A percentile compares a stretch with the other conserved stretches of the same genome.
Evolutionary conservation across 345 rosid species (phyloP).

Genomic region (Schrenkiella parvula): DNA sequence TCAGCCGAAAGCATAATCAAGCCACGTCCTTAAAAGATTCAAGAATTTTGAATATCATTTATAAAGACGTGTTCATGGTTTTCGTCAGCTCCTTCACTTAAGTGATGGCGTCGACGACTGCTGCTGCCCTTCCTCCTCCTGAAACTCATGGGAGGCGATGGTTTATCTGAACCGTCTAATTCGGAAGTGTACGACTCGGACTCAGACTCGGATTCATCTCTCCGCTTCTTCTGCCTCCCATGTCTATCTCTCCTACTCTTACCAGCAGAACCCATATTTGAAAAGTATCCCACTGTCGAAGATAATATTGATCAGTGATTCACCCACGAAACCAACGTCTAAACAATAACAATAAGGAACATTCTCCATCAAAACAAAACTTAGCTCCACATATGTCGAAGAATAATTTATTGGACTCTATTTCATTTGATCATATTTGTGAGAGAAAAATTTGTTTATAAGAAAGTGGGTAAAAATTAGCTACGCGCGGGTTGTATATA

Average conservation of each 20-base stretch:
- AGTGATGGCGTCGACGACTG: slow-evolving; percentile 27
- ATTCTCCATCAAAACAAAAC: background rate
- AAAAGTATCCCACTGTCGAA: background rate
- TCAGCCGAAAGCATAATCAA: no score
- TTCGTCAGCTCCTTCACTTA: no score
- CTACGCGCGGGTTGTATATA: no score
- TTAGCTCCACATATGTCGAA: background rate
- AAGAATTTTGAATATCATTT: no score
- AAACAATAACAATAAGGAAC: slow-evolving; percentile 2
- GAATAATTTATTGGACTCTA: no score
- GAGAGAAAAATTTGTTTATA: no score
- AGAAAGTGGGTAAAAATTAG: no score
- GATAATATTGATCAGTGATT: background rate
- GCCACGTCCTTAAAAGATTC: no score
- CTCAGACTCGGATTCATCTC: slow-evolving; percentile 32
- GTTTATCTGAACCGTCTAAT: slow-evolving; percentile 24
- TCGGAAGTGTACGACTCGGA: slow-evolving; percentile 37
- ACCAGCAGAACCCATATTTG: slow-evolving; percentile 20
- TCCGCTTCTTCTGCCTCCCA: slow-evolving; percentile 14
- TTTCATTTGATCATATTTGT: no score
- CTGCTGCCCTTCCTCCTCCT: slow-evolving; percentile 34
- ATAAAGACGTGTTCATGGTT: no score
- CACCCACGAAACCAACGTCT: background rate
- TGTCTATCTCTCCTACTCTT: slow-evolving; percentile 21
- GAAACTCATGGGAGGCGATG: slow-evolving; percentile 37